phyloP scores from a whole-genome alignment of 139 green algal genomes.

The Microglena sp. region DNA sequence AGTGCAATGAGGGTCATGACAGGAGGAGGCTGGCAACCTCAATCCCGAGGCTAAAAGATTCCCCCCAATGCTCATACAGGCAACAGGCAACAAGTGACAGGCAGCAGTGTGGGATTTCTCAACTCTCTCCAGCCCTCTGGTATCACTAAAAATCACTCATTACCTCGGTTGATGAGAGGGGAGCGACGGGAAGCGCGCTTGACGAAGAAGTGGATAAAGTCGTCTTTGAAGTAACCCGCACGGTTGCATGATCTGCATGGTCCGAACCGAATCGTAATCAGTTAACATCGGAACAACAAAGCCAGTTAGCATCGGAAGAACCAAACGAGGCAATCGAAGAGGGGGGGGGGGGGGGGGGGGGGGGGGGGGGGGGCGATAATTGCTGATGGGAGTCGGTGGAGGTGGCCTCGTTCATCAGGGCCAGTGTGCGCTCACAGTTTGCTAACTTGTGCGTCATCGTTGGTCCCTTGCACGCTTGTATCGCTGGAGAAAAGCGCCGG shows the following conservation, averaged over 20 bases:
- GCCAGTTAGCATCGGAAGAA: no score
- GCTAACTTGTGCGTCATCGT: constrained; percentile 79
- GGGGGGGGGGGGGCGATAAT: no score
- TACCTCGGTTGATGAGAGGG: constrained; percentile 83
- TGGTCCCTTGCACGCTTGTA: constrained; percentile 61
- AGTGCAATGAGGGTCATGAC: neutral
- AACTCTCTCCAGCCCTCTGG: no score
- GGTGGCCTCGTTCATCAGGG: no score
- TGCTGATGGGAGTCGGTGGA: no score
- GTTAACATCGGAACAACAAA: no score
- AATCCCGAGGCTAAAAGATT: neutral
- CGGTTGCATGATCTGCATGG: constrained; percentile 59
- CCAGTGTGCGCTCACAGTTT: constrained; percentile 81
- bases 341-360: no score
- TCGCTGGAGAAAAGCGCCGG: constrained; percentile 18
- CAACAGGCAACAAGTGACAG: no score
- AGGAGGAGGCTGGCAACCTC: no score
- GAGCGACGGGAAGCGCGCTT: constrained; percentile 36
- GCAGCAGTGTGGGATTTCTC: no score
- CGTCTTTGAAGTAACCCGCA: constrained; percentile 75
- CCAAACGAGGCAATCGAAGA: no score
- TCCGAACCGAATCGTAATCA: no score
- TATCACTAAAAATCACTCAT: neutral
- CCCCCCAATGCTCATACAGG: neutral
- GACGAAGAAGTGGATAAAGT: constrained; percentile 76